Evolutionary conservation across 1,284 basidiomycete genomes (phyloP), one percentile per base, ranked within the genome.

Genomic region (Ustilago lituana): DNA sequence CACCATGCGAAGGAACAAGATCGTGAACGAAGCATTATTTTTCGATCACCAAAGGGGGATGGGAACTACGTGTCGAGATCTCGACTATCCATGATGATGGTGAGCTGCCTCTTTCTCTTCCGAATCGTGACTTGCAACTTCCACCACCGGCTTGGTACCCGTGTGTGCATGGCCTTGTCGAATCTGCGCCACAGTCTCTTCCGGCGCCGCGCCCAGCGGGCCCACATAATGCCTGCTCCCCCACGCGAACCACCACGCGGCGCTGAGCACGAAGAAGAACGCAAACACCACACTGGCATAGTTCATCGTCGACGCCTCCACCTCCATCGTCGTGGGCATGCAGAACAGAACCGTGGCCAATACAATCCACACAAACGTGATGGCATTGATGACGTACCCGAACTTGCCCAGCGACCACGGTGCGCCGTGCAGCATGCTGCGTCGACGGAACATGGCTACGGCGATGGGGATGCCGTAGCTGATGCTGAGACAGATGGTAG

Each of bases 291-390:
- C 73, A 15, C 45, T 54, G 3, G 65, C 73, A 60, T 72, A 80
- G 56, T 82, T 85, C 84, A 85, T 85, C 11, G 79, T 83, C 10
- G 58, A 47, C 0, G 83, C 58, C 7, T 81, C 82, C 26, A 84
- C 48, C 26, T 50, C 77, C 10, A 81, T 79, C 6, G 83, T 82
- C 2, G 82, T 84, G 1, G 85, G 84, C 82, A 84, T 84, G 58
- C 82, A 84, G 76, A 85, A 85, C 24, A 85, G 74, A 46, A 84
- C 75, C 33, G 84, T 83, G 39, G 83, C 82, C 52, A 85, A 80
- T 2, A 82, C 39, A 66, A 84, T 84, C 84, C 84, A 85, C 2
- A 79, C 61, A 24, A 84, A 79, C 2, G 84, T 83, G 44, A 84
- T 70, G 37, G 36, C 48, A 33, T 85, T 85, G 37, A 61, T 63